Evolutionary conservation across 23 red algal species (phyloP), one percentile per base, ranked within the genome.

Genomic region (Gracilaria gracilis): DNA sequence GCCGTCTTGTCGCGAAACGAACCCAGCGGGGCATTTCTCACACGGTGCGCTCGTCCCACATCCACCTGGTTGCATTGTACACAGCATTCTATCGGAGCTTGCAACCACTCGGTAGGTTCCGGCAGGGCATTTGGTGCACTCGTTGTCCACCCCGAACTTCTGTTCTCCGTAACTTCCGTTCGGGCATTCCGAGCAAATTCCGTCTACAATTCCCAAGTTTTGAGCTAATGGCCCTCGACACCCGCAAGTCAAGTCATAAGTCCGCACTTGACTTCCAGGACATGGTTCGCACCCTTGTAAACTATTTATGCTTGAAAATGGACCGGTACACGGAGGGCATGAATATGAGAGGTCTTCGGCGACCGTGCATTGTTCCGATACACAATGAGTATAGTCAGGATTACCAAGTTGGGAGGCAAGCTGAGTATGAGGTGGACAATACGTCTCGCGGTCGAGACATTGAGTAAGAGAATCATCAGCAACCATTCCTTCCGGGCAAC

Each of bases 161-260:
- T 6, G 12, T 17, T 27, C 50, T 50, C 72, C 72, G 42, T 50
- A 77, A 25, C 72, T 77, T 0, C 72, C 72, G 4, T 25, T 42
- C 0, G 72, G 72, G n/a, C 72, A 77, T 16, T 50, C 40, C 28
- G 72, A 77, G 46, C 72, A 77, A 21, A n/a, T 50, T 27, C 72
- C 72, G 9, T 77, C 39, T 31, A 77, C 23, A 1, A 77, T 77
- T 8, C 72, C 72, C 6, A 77, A 0, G 39, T 77, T 77, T 29
- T 51, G 40, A 0, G 72, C 40, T 51, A 51, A 23, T 1, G 31
- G 21, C 3, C 72, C 72, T 14, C 46, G 39, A 77, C 72, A 77
- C 12, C 21, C 42, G 25, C 72, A 77, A 1, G 2, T 16, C 3
- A 51, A 77, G 42, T 25, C 20, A 1, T 16, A 49, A 20, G 50